A percentile compares a stretch with the other conserved stretches of the same genome.
Conservation (phyloP, 441 rosid genomes). For the Erodium chrysanthum region DNA sequence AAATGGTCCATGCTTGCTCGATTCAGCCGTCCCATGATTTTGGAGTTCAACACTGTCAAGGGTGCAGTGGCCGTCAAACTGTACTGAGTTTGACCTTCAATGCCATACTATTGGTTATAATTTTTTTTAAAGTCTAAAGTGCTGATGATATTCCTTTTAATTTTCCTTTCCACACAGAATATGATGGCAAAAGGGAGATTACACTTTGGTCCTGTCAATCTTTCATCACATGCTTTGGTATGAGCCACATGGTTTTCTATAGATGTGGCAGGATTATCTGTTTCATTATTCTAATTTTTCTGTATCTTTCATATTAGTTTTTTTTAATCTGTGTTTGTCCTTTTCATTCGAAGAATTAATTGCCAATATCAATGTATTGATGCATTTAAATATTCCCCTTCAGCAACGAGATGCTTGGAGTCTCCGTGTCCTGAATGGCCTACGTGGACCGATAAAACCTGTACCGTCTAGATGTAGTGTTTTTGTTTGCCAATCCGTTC, state of each 20-base stretch:
- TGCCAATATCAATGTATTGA: background rate
- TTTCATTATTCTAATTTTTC: background rate
- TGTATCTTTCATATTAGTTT: constrained; percentile 8
- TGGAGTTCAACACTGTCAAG: constrained; percentile 32
- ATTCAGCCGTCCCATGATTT: constrained; percentile 46
- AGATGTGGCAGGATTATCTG: constrained; percentile 11
- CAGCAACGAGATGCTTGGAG: constrained; percentile 61
- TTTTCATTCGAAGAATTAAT: constrained; percentile 1
- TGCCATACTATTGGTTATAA: background rate
- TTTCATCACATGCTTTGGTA: constrained; percentile 50
- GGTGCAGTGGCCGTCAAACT: constrained; percentile 27
- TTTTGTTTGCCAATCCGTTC: constrained; percentile 56
- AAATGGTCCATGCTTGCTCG: constrained; percentile 43
- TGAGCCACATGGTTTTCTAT: constrained; percentile 21
- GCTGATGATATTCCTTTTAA: background rate
- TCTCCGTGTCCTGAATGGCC: constrained; percentile 40
- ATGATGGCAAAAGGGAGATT: constrained; percentile 33
- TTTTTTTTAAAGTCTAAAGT: background rate
- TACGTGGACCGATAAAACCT: constrained; percentile 33
- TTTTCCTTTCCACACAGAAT: constrained; percentile 28
- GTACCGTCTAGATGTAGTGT: constrained; percentile 40
- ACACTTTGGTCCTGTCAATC: constrained; percentile 28
- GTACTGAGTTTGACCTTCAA: constrained; percentile 24
- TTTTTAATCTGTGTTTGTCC: background rate
- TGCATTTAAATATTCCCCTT: background rate